These are phyloP conservation scores for Aspergillus luchuensis DNA, from an alignment of 2,329 filamentous ascomycete species.

Conservation along the genomic window DNA sequence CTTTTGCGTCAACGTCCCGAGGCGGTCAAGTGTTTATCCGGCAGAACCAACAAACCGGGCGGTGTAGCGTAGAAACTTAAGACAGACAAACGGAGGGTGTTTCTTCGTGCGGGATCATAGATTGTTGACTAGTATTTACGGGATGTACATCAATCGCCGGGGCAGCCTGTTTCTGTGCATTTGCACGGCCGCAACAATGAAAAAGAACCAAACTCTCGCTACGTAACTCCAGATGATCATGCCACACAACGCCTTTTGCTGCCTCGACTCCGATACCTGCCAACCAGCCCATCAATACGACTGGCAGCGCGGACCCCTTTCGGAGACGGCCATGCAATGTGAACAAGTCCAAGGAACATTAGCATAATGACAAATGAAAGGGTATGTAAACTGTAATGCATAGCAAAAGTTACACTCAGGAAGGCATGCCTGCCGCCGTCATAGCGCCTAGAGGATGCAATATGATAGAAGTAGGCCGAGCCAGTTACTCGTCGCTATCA, in stretches of 20 bases:
- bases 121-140: constrained; percentile 4
- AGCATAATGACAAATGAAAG: constrained; percentile 2
- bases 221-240: constrained; percentile 23
- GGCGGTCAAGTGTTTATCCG: neutral
- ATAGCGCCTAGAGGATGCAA: neutral
- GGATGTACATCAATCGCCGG: neutral
- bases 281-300: neutral
- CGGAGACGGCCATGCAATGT: constrained; percentile 5
- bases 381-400: constrained; percentile 9
- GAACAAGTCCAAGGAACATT: neutral
- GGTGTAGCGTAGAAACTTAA: neutral
- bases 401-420: neutral
- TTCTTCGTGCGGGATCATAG: neutral
- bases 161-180: neutral
- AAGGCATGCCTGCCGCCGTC: neutral
- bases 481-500: constrained; percentile 26
- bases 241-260: constrained; percentile 24
- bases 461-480: neutral
- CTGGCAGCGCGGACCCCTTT: neutral
- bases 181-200: neutral
- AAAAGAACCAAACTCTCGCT: constrained; percentile 16
- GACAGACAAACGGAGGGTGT: neutral
- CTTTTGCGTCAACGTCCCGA: constrained; percentile 6
- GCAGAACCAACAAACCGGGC: neutral
- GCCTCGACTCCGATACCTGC: constrained; percentile 14